Evolutionary conservation across 2,329 filamentous ascomycete genomes (phyloP).

Genomic region (Coniochaeta sp.): DNA sequence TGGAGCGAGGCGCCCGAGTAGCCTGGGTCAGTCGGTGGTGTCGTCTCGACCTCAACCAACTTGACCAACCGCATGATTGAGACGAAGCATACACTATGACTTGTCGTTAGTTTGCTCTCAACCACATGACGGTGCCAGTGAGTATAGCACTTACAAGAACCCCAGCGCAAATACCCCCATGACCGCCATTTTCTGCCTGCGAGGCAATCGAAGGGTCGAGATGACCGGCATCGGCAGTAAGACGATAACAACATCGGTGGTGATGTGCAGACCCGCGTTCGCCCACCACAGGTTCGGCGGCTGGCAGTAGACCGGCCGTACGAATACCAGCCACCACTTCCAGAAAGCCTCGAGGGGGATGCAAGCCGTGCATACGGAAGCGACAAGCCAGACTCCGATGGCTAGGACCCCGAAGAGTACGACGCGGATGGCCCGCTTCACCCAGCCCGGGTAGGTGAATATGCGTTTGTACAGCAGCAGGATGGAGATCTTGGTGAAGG

Average conservation of each 20-base stretch:
- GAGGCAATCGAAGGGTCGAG: constrained; percentile 11
- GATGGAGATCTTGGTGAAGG: constrained; percentile 21
- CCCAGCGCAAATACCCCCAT: constrained; percentile 15
- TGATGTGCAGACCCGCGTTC: constrained; percentile 15
- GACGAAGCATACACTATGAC: constrained; percentile 24
- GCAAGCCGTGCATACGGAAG: constrained; percentile 19
- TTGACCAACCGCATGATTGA: constrained; percentile 22
- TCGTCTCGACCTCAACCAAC: constrained; percentile 13
- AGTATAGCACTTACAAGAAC: constrained; percentile 12
- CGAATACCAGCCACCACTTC: constrained; percentile 10
- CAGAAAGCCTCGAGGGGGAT: constrained; percentile 22
- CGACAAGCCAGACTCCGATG: constrained; percentile 17
- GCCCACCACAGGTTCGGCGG: constrained; percentile 15
- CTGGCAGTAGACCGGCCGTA: constrained; percentile 13
- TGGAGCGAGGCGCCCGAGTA: constrained; percentile 20
- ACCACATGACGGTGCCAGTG: too few relatives aligned
- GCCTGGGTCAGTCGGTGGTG: constrained; percentile 14
- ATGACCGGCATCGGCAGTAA: constrained; percentile 16
- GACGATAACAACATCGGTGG: constrained; percentile 16
- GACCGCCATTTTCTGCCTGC: constrained; percentile 15
- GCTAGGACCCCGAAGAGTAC: constrained; percentile 16
- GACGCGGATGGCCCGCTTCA: constrained; percentile 20
- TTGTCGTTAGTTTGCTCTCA: not conserved
- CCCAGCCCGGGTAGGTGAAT: constrained; percentile 19
- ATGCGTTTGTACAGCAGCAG: constrained; percentile 20